A percentile compares a stretch with the other conserved stretches of the same genome.
Evolutionary conservation across 179 eudicot genomes (phyloP).

Genomic region (Amaranthus tricolor): DNA sequence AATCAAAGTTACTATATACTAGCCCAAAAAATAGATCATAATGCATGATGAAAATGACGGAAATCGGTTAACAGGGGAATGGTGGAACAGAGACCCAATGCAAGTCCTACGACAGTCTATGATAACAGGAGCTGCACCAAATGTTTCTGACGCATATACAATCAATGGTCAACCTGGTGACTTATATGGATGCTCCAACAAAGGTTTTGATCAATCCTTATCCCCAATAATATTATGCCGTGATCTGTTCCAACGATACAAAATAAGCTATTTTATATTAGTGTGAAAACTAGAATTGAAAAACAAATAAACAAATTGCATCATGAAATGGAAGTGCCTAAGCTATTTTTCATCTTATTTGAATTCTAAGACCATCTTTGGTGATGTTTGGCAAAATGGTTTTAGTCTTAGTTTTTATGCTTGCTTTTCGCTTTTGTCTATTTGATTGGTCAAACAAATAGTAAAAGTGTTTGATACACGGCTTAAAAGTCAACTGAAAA

Average conservation of each 20-base stretch:
- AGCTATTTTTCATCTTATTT: too few relatives aligned
- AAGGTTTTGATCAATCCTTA: conserved; percentile 40
- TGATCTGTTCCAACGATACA: not conserved
- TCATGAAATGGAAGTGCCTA: not conserved
- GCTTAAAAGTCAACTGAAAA: too few relatives aligned
- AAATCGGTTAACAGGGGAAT: conserved; percentile 51
- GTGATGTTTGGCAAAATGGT: too few relatives aligned
- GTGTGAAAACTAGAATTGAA: not conserved
- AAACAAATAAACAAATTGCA: not conserved
- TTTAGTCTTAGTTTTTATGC: too few relatives aligned
- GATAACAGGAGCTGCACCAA: conserved; percentile 63
- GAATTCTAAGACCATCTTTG: too few relatives aligned
- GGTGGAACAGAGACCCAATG: conserved; percentile 73
- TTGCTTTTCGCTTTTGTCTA: too few relatives aligned
- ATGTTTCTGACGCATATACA: conserved; percentile 71
- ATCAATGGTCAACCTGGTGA: conserved; percentile 85
- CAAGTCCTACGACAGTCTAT: conserved; percentile 46
- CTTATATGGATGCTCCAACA: conserved; percentile 60
- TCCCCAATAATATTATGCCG: not conserved
- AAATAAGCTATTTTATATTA: not conserved
- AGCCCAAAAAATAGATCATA: too few relatives aligned
- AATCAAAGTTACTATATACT: not conserved
- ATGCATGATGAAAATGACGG: conserved; percentile 13
- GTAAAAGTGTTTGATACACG: too few relatives aligned
- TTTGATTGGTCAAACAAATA: too few relatives aligned